Percentiles rank a stretch among this genome's conserved stretches.
Conservation (phyloP, 2,329 filamentous ascomycete species). For the Exophiala sideris region DNA sequence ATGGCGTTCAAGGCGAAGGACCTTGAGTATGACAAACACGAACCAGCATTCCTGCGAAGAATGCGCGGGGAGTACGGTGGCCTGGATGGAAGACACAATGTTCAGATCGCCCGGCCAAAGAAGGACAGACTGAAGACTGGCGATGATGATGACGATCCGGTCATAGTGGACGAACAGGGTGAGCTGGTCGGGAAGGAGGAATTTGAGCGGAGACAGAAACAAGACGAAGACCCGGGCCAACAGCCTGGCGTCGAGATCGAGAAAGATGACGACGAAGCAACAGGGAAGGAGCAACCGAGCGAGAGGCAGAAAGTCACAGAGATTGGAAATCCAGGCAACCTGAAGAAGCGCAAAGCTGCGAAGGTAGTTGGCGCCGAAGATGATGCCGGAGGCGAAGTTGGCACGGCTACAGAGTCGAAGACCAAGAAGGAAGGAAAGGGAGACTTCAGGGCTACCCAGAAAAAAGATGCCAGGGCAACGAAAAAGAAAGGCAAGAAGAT, state of each 20-base stretch:
- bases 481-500: conserved; percentile 29
- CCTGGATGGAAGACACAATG: conserved; percentile 25
- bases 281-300: background rate
- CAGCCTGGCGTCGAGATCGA: background rate
- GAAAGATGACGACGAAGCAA: background rate
- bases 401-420: background rate
- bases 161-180: conserved; percentile 28
- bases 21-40: conserved; percentile 27
- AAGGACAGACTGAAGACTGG: conserved; percentile 27
- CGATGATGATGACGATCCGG: conserved; percentile 28
- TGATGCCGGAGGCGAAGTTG: background rate
- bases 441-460: conserved; percentile 4
- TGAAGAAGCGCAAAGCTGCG: conserved; percentile 26
- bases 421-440: conserved; percentile 4
- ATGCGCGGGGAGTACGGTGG: conserved; percentile 24
- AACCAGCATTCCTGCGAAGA: conserved; percentile 27
- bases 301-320: conserved; percentile 22
- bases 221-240: background rate
- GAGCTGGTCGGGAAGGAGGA: conserved; percentile 26
- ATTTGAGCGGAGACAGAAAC: conserved; percentile 20
- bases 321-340: conserved; percentile 13
- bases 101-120: conserved; percentile 26
- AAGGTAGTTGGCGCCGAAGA: conserved; percentile 25
- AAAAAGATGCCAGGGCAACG: conserved; percentile 1
- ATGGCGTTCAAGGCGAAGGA: conserved; percentile 26